Base-by-base conservation (phyloP, 805 yeast genomes). In the Candida xiaguanensis region DNA sequence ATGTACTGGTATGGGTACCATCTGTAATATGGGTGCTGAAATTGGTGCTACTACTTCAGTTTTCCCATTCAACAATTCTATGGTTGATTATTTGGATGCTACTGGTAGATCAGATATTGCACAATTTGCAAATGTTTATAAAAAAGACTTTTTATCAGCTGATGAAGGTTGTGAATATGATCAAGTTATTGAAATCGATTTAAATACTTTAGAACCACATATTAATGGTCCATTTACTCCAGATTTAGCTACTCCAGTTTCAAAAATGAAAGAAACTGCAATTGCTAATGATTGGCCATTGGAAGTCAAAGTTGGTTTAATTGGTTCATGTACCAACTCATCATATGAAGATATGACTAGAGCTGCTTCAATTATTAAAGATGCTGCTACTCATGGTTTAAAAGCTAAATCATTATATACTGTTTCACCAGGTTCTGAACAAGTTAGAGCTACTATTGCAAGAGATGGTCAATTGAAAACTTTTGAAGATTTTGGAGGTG, bases 21-120 rank as follows among this genome's bases (percentile, higher is more conserved):
- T 90, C 71, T 90, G 98, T 78, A 90, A 90, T 70, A 90, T 90
- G 98, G 98, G 98, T 76, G 98, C 98, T 52, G 98, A 90, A 72
- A 89, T 90, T 53, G 98, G 98, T 72, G 97, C 97, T 45, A 90
- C 98, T 47, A 90, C 98, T 42, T 90, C 97, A 34, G 87, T 86
- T 45, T 90, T 90, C 95, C 98, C 98, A 64, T 89, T 77, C 86
- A 89, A 87, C 75, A 78, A 81, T 59, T 83, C 91, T 49, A 90
- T 86, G 86, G 79, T 71, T 63, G 85, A 83, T 50, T 91, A 90
- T 74, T 78, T 91, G 64, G 67, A 77, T 47, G 93, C 95, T 41
- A 91, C 98, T 43, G 81, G 80, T 53, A 85, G 98, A 74, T 75
- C 78, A 41, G 78, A 85, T 56, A 86, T 91, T 56, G 90, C 91